Conservation (phyloP, 257 asterid genomes). For the Perilla frutescens region DNA sequence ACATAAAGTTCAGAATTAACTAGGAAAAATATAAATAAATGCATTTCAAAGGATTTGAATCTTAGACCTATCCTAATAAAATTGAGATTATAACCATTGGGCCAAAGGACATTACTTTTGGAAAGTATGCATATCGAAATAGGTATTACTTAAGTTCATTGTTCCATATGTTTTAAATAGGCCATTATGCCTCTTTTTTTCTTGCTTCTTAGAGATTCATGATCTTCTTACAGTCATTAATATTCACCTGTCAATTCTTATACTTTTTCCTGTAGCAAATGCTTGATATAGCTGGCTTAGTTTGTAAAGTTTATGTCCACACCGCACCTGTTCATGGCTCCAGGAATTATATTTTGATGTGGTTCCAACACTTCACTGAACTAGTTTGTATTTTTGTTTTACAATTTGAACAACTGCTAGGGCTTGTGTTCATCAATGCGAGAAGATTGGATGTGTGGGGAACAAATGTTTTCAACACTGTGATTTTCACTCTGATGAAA, state of each 20-base stretch:
- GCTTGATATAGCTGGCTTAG: neutral
- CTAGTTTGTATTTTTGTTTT: slow-evolving; percentile 25
- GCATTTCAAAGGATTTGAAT: too few species aligned
- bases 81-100: too few species aligned
- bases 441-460: slow-evolving; percentile 84
- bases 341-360: slow-evolving; percentile 12
- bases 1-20: too few species aligned
- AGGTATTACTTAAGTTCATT: neutral
- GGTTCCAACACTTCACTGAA: neutral
- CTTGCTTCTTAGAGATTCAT: neutral
- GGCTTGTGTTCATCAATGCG: slow-evolving; percentile 75
- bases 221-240: neutral
- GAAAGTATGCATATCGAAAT: neutral
- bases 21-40: too few species aligned
- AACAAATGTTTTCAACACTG: slow-evolving; percentile 76
- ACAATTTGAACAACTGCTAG: slow-evolving; percentile 48
- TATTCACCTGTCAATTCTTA: slow-evolving; percentile 6
- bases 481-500: slow-evolving; percentile 62
- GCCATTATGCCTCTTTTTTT: neutral
- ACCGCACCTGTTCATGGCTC: slow-evolving; percentile 11
- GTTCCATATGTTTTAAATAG: neutral
- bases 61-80: too few species aligned
- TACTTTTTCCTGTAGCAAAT: slow-evolving; percentile 5
- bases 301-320: neutral
- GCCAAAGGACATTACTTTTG: too few species aligned